Evolutionary conservation across 2,329 filamentous ascomycete species (phyloP).

Genomic region (Venturia oleaginea): DNA sequence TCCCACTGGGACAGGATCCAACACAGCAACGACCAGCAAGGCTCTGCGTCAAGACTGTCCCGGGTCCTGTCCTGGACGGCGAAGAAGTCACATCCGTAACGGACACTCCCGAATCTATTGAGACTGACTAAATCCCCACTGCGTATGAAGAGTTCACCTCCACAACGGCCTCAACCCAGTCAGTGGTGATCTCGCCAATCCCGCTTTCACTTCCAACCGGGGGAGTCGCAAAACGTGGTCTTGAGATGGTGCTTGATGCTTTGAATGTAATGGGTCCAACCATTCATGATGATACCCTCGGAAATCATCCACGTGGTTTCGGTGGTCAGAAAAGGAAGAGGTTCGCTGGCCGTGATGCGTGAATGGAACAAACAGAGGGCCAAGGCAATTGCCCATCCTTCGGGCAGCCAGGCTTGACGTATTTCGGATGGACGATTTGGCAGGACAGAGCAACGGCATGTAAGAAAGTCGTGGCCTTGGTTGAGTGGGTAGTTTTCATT

Average conservation of each 20-base stretch:
- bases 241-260: neutral
- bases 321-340: neutral
- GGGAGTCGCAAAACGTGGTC: neutral
- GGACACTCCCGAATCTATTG: neutral
- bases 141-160: neutral
- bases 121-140: neutral
- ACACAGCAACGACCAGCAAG: neutral
- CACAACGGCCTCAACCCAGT: neutral
- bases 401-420: neutral
- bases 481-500: neutral
- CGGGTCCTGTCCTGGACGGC: neutral
- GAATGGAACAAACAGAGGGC: no score
- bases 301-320: neutral
- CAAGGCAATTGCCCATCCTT: no score
- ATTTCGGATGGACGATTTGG: neutral
- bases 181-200: neutral
- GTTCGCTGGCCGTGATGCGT: neutral
- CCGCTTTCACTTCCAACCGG: neutral
- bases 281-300: neutral
- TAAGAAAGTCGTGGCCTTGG: no score
- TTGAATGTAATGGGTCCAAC: neutral
- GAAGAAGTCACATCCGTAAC: neutral
- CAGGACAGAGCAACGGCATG: no score
- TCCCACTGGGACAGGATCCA: neutral
- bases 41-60: neutral